Evolutionary conservation across 345 rosid genomes (phyloP), one percentile per base, ranked within the genome.

Genomic region (Aquilaria yunnanensis): DNA sequence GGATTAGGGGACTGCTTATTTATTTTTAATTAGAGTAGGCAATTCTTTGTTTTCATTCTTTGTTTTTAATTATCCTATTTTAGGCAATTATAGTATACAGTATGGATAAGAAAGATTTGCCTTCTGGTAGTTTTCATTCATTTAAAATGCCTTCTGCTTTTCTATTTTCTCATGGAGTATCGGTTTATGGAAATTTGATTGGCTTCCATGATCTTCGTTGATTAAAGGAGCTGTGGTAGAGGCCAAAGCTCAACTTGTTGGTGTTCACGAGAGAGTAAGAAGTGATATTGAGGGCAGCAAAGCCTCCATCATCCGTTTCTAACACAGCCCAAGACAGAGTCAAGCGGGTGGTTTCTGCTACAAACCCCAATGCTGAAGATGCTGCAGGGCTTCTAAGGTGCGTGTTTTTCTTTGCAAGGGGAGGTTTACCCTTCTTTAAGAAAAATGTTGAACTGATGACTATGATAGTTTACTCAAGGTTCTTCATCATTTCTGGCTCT

Each of bases 281-380:
- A 88, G 92, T 72, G 93, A 90, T 76, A 69, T 88, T 0, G 88
- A 77, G 73, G 82, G 79, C 63, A 75, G 72, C 61, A 85, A 85
- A 86, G 63, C 78, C 87, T 67, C 56, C 78, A 47, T 6, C 75
- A 65, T 69, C 78, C 50, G 81, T 55, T 59, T 60, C 74, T 16
- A 73, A 46, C 65, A 64, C 71, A 3, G 60, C 65, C 12, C 72
- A 75, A 67, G 89, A 71, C 59, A 81, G 78, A 64, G 77, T 54
- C 56, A 86, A 82, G 74, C 85, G 81, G 52, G 84, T 77, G 48
- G 69, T 82, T 31, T 80, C 89, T 56, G 97, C 87, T 57, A 67
- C 96, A 61, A 94, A 85, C 78, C 99, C 99, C 14, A 76, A 70
- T 37, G 95, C 92, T 45, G 93, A 90, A 76, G 99, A 94, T 72